Evolutionary conservation across 2,329 filamentous ascomycete genomes (phyloP).

Genomic region (Trichoderma lentiforme): DNA sequence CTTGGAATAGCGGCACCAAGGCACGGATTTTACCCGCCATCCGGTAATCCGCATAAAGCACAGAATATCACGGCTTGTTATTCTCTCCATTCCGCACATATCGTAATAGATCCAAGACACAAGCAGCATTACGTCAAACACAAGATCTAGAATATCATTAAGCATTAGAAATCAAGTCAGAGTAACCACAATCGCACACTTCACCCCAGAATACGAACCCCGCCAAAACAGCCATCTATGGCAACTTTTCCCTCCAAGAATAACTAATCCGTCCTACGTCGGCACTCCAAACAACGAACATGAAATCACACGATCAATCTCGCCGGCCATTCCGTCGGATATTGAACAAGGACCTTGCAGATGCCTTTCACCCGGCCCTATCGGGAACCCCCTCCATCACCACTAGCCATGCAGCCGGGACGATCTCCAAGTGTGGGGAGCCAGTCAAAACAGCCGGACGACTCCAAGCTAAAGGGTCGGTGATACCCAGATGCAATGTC

Average conservation of each 20-base stretch:
- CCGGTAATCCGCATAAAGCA: neutral
- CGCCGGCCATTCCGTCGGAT: neutral
- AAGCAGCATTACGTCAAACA: neutral
- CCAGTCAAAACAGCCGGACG: neutral
- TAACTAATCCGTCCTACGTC: neutral
- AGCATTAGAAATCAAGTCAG: neutral
- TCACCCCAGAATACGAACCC: neutral
- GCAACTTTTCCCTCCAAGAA: too few relatives aligned
- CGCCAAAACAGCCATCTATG: neutral
- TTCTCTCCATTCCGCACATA: neutral
- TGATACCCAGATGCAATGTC: slow-evolving; percentile 2
- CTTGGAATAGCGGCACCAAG: neutral
- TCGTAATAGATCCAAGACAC: neutral
- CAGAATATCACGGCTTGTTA: neutral
- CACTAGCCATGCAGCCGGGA: neutral
- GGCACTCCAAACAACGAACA: neutral
- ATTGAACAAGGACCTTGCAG: neutral
- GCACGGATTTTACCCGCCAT: neutral
- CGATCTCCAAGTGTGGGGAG: neutral
- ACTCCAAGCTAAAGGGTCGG: neutral
- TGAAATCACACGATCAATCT: neutral
- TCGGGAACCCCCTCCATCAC: neutral
- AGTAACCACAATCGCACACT: neutral
- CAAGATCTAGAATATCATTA: neutral
- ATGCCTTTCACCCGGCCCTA: slow-evolving; percentile 1